Evolutionary conservation across 371 early-diverging fungal genomes (phyloP).

Genomic region (Mortierella sp.): DNA sequence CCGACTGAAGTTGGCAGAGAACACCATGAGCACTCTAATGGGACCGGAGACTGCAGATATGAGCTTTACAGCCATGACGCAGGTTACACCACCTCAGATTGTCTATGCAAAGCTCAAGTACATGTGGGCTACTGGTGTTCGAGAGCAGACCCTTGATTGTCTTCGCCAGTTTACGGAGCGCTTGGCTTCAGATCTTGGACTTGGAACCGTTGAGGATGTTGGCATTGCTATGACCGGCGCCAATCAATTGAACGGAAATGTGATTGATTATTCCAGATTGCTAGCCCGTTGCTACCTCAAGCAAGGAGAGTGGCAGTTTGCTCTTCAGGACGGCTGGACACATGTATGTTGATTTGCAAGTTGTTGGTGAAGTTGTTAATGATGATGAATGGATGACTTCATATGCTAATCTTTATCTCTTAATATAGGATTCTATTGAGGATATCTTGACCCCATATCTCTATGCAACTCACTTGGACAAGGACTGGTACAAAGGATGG

Average conservation of each 20-base stretch:
- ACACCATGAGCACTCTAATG: conserved; percentile 81
- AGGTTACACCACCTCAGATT: conserved; percentile 79
- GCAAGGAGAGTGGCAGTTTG: conserved; percentile 94
- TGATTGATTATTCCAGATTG: conserved; percentile 68
- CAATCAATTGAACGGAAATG: conserved; percentile 64
- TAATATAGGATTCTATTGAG: conserved; percentile 71
- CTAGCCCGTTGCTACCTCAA: conserved; percentile 94
- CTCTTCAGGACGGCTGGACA: conserved; percentile 82
- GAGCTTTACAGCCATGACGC: conserved; percentile 57
- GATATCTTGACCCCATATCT: conserved; percentile 87
- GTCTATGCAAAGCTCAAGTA: conserved; percentile 96
- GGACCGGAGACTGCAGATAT: conserved; percentile 60
- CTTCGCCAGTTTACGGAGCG: conserved; percentile 75
- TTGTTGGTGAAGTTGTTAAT: background rate
- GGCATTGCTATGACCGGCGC: conserved; percentile 71
- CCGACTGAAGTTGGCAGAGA: conserved; percentile 84
- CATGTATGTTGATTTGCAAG: conserved; percentile 57
- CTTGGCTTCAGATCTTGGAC: conserved; percentile 69
- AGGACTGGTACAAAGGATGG: conserved; percentile 98
- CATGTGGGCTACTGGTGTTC: conserved; percentile 88
- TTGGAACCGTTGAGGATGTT: conserved; percentile 62
- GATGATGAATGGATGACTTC: background rate
- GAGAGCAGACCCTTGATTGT: conserved; percentile 68
- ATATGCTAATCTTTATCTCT: background rate
- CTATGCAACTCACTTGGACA: conserved; percentile 92